Conservation (phyloP, 1,284 basidiomycete genomes). For the Erythrobasidium hasegawianum region DNA sequence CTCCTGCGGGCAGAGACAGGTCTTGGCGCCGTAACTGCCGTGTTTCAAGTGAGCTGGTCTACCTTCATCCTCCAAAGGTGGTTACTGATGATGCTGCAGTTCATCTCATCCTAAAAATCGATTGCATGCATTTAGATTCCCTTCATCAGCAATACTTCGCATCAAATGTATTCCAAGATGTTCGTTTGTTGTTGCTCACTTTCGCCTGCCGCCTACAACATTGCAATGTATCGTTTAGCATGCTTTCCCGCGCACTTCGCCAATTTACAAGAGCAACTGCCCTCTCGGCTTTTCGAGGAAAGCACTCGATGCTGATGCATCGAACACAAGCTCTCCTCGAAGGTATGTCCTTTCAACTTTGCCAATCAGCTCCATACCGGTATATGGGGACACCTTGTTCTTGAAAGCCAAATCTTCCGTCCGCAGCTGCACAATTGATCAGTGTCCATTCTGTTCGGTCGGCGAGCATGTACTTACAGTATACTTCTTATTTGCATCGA, state of each 20-base stretch:
- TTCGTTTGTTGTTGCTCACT: not conserved
- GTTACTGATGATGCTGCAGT: constrained; percentile 7
- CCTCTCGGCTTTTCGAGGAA: constrained; percentile 17
- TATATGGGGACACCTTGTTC: constrained; percentile 86
- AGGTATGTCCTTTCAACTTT: constrained; percentile 70
- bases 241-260: not conserved
- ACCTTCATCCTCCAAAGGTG: not conserved
- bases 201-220: not conserved
- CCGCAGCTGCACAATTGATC: constrained; percentile 57
- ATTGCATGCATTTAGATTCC: not conserved
- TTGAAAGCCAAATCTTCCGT: constrained; percentile 74
- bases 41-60: constrained; percentile 49
- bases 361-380: constrained; percentile 67
- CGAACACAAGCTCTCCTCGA: constrained; percentile 66
- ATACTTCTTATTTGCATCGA: constrained; percentile 66
- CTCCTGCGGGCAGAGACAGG: constrained; percentile 85
- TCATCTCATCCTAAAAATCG: constrained; percentile 28
- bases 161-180: not conserved
- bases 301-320: constrained; percentile 43
- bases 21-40: constrained; percentile 64
- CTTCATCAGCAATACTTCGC: not conserved
- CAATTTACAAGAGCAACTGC: constrained; percentile 16
- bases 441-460: not conserved
- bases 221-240: not conserved
- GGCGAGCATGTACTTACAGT: constrained; percentile 49